These are phyloP conservation scores for Prunus fruticosa DNA, from an alignment of 306 rosid genomes.

Conservation along the genomic window DNA sequence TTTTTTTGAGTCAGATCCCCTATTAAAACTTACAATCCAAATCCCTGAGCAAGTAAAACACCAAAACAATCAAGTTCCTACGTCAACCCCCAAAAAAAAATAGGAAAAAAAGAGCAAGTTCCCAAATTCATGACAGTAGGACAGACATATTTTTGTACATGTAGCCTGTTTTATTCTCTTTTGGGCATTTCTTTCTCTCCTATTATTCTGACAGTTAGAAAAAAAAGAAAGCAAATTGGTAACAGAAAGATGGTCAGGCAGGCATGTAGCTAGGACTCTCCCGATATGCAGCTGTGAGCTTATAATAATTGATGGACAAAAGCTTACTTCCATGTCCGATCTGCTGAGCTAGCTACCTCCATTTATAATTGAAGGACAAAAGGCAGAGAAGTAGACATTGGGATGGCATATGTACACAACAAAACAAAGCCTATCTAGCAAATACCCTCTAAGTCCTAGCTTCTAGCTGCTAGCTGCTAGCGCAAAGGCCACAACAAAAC, in stretches of 20 bases:
- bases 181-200: constrained; percentile 25
- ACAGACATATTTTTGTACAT: neutral
- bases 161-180: neutral
- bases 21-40: no score
- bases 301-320: constrained; percentile 39
- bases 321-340: constrained; percentile 14
- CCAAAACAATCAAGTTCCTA: no score
- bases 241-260: constrained; percentile 22
- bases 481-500: constrained; percentile 39
- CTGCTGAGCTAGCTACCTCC: neutral
- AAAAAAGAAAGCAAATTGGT: constrained; percentile 16
- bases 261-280: constrained; percentile 3
- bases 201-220: constrained; percentile 33
- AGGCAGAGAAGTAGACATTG: constrained; percentile 15
- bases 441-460: neutral
- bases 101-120: neutral
- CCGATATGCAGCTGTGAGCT: constrained; percentile 15
- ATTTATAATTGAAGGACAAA: constrained; percentile 37
- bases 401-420: constrained; percentile 22
- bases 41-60: no score
- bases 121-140: neutral
- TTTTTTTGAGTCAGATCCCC: no score
- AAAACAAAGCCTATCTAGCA: constrained; percentile 21
- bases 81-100: no score
- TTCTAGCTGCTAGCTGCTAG: neutral